Evolutionary conservation across 345 rosid species (phyloP).

Genomic region (Arabidopsis thaliana): TAIR10.1 NC_003076.8:20548501-20549000

Average conservation of each 20-base stretch:
- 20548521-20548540: slow-evolving; percentile 17
- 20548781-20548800: slow-evolving; percentile 37
- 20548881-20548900: slow-evolving; percentile 26
- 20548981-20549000: slow-evolving; percentile 21
- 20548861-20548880: slow-evolving; percentile 14
- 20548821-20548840: slow-evolving; percentile 25
- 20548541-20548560: slow-evolving; percentile 13
- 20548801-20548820: slow-evolving; percentile 40
- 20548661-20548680: slow-evolving; percentile 20
- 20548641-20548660: slow-evolving; percentile 23
- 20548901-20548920: slow-evolving; percentile 42
- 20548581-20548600: slow-evolving; percentile 31
- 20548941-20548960: not conserved
- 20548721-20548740: slow-evolving; percentile 37
- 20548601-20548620: slow-evolving; percentile 33
- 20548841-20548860: slow-evolving; percentile 10
- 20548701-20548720: slow-evolving; percentile 28
- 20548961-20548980: slow-evolving; percentile 26
- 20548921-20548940: slow-evolving; percentile 30
- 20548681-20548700: slow-evolving; percentile 27
- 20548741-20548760: slow-evolving; percentile 45
- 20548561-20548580: slow-evolving; percentile 18
- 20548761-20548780: slow-evolving; percentile 23
- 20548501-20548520: slow-evolving; percentile 7
- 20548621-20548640: slow-evolving; percentile 4